phyloP scores from a whole-genome alignment of 2,329 filamentous ascomycete species.

The Elsinoe necatrix region DNA sequence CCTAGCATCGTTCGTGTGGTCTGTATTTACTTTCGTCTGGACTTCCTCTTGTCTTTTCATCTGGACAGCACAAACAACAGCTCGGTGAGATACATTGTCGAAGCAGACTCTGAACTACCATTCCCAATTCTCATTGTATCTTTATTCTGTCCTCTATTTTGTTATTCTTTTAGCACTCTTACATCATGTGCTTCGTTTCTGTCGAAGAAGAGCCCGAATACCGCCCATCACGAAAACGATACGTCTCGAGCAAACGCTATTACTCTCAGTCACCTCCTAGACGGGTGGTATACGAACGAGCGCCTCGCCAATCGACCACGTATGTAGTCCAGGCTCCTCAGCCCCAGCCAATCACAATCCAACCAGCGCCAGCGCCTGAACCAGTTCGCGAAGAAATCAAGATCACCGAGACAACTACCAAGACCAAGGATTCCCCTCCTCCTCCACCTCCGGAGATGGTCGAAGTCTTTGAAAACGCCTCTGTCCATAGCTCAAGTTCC shows the following conservation, averaged over 20 bases:
- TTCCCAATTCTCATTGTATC: conserved; percentile 6
- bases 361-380: conserved; percentile 27
- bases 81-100: background rate
- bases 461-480: conserved; percentile 33
- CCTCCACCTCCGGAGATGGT: conserved; percentile 23
- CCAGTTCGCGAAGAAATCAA: conserved; percentile 20
- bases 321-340: conserved; percentile 32
- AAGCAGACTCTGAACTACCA: background rate
- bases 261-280: conserved; percentile 21
- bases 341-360: conserved; percentile 34
- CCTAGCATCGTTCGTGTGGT: background rate
- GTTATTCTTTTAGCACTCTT: background rate
- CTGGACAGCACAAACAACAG: background rate
- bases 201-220: conserved; percentile 39
- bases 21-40: background rate
- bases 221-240: conserved; percentile 23
- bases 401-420: conserved; percentile 29
- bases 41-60: background rate
- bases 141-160: background rate
- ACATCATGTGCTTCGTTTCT: conserved; percentile 41
- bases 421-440: background rate
- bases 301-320: conserved; percentile 18
- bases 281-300: conserved; percentile 18
- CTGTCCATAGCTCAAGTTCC: conserved; percentile 23
- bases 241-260: conserved; percentile 30